Percentiles rank a stretch among this genome's conserved stretches.
phyloP scores from a whole-genome alignment of 805 yeast species.

The Ascoidea rubescens region DNA sequence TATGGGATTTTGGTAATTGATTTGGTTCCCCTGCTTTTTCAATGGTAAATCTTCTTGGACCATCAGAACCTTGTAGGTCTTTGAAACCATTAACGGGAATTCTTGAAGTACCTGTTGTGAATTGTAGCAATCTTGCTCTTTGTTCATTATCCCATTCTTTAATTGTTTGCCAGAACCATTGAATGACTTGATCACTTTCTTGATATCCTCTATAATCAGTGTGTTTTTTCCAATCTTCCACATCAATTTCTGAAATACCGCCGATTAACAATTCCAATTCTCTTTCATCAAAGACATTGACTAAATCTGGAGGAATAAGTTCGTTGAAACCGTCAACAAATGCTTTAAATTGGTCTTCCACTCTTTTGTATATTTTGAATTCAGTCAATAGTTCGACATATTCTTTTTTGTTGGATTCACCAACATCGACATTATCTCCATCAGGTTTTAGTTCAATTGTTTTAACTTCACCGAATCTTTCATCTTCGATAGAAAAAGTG shows the following conservation, averaged over 20 bases:
- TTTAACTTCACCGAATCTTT: conserved; percentile 85
- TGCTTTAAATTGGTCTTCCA: conserved; percentile 91
- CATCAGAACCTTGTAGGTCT: conserved; percentile 97
- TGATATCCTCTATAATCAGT: conserved; percentile 98
- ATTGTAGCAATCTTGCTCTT: conserved; percentile 87
- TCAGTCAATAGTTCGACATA: conserved; percentile 90
- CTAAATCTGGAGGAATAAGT: conserved; percentile 90
- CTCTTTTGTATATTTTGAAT: conserved; percentile 89
- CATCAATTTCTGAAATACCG: conserved; percentile 95
- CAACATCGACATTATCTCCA: conserved; percentile 83
- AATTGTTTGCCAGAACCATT: conserved; percentile 98
- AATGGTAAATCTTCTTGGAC: conserved; percentile 97
- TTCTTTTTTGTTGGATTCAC: conserved; percentile 89
- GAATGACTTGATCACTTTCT: conserved; percentile 89
- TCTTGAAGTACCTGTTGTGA: conserved; percentile 97
- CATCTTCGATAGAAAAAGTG: conserved; percentile 83
- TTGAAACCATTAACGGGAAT: conserved; percentile 98
- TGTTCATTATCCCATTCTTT: conserved; percentile 94
- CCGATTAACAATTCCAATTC: conserved; percentile 94
- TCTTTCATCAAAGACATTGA: conserved; percentile 94
- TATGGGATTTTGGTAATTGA: conserved; percentile 93
- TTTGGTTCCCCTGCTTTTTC: conserved; percentile 93
- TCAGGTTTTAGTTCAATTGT: conserved; percentile 81
- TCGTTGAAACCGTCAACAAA: conserved; percentile 97
- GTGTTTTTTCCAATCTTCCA: conserved; percentile 98